These are phyloP conservation scores for Prunus yedoensis DNA, from an alignment of 331 rosid genomes.

Conservation along the genomic window DNA sequence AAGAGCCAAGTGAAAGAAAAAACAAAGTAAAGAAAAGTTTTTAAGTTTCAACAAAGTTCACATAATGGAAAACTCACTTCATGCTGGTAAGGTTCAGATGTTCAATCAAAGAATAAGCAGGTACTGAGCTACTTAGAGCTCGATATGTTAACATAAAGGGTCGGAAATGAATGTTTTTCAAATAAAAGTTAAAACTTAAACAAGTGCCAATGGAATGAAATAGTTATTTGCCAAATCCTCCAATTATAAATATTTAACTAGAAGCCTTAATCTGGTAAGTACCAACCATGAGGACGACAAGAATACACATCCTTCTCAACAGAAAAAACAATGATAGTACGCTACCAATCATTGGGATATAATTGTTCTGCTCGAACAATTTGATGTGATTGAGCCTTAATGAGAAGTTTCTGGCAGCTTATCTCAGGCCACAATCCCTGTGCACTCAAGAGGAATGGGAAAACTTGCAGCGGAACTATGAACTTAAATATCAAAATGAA, in stretches of 20 bases:
- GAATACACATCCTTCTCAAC: neutral
- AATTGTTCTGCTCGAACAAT: neutral
- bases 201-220: neutral
- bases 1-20: neutral
- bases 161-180: neutral
- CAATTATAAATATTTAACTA: neutral
- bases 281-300: neutral
- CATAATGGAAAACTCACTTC: neutral
- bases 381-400: neutral
- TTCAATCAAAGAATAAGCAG: constrained; percentile 1
- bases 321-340: neutral
- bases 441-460: neutral
- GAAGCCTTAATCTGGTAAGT: neutral
- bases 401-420: neutral
- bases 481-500: neutral
- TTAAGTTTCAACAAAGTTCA: neutral
- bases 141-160: neutral
- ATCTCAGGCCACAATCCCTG: constrained; percentile 4
- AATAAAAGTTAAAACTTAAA: neutral
- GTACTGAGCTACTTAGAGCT: neutral
- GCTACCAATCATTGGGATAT: neutral
- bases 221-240: neutral
- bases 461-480: neutral
- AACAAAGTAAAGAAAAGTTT: neutral
- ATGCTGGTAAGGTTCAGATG: neutral